Evolutionary conservation across 2,329 filamentous ascomycete species (phyloP).

Genomic region (Sporothrix variecibatus): DNA sequence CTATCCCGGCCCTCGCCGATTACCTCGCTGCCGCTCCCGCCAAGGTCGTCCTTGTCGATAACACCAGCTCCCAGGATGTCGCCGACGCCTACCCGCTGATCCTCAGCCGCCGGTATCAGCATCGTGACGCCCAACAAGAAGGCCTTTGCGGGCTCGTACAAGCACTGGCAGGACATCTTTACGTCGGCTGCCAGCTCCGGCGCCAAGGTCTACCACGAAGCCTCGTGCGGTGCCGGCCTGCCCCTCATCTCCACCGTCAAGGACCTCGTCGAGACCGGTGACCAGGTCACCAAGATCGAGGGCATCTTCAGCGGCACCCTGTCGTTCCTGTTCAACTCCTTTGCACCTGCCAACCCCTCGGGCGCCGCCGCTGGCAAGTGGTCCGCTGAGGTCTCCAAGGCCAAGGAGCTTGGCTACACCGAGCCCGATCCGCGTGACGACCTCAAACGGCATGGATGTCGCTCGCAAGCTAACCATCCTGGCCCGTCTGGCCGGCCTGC

Average conservation of each 20-base stretch:
- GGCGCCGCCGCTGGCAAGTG: slow-evolving; percentile 76
- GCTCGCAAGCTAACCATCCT: slow-evolving; percentile 96
- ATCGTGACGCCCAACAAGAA: slow-evolving; percentile 99
- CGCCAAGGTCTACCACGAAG: slow-evolving; percentile 91
- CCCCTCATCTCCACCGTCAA: slow-evolving; percentile 92
- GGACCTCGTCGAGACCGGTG: slow-evolving; percentile 91
- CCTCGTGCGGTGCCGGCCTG: slow-evolving; percentile 87
- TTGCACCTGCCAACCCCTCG: slow-evolving; percentile 76
- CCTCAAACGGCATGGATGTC: slow-evolving; percentile 85
- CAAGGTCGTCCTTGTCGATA: slow-evolving; percentile 86
- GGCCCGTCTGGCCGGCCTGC: slow-evolving; percentile 78
- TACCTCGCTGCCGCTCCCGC: slow-evolving; percentile 78
- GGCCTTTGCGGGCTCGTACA: slow-evolving; percentile 80
- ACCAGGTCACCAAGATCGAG: slow-evolving; percentile 88
- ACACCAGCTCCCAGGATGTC: slow-evolving; percentile 87
- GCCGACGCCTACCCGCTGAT: slow-evolving; percentile 82
- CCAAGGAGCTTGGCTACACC: slow-evolving; percentile 90
- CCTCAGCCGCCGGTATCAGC: slow-evolving; percentile 75
- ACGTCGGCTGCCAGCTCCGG: slow-evolving; percentile 66
- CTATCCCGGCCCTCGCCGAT: slow-evolving; percentile 69
- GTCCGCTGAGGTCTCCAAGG: slow-evolving; percentile 88
- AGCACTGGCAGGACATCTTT: slow-evolving; percentile 88
- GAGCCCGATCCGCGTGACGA: slow-evolving; percentile 87
- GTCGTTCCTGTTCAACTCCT: slow-evolving; percentile 97
- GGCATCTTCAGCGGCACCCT: slow-evolving; percentile 98